These are phyloP conservation scores for Ulota crispa DNA, from an alignment of 225 moss, liverwort and hornwort species.

Conservation along the genomic window DNA sequence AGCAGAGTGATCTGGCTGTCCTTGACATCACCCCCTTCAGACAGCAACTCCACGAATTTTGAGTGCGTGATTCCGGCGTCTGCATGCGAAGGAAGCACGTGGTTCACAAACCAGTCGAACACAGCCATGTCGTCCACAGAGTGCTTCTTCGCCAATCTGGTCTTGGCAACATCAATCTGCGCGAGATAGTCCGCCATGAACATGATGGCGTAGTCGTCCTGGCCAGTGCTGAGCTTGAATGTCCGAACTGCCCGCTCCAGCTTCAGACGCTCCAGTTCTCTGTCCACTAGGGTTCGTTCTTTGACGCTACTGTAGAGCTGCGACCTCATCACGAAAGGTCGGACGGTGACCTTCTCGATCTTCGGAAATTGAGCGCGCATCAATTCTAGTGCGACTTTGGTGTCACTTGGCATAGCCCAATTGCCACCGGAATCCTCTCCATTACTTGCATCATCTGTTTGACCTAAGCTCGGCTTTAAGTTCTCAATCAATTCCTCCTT, in stretches of 20 bases:
- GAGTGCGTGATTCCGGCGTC: slow-evolving; percentile 76
- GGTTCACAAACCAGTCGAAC: slow-evolving; percentile 82
- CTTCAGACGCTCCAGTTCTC: slow-evolving; percentile 80
- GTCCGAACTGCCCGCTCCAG: slow-evolving; percentile 53
- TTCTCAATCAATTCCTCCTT: not conserved
- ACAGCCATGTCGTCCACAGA: slow-evolving; percentile 57
- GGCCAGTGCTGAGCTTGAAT: slow-evolving; percentile 86
- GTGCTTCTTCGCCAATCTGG: slow-evolving; percentile 57
- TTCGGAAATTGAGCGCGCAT: slow-evolving; percentile 93
- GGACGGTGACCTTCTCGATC: slow-evolving; percentile 61
- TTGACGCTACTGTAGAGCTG: slow-evolving; percentile 90
- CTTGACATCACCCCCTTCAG: slow-evolving; percentile 63
- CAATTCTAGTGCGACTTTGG: slow-evolving; percentile 78
- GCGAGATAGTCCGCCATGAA: slow-evolving; percentile 76
- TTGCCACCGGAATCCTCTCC: not conserved
- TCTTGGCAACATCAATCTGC: slow-evolving; percentile 70
- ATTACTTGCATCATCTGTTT: not conserved
- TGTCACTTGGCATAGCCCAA: slow-evolving; percentile 85
- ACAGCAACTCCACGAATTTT: slow-evolving; percentile 66
- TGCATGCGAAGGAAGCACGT: slow-evolving; percentile 64
- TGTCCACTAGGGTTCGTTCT: slow-evolving; percentile 84
- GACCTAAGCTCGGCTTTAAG: slow-evolving; percentile 15
- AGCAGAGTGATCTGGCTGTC: slow-evolving; percentile 86
- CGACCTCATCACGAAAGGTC: slow-evolving; percentile 86
- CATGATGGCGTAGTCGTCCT: slow-evolving; percentile 93